A percentile compares a stretch with the other conserved stretches of the same genome.
These are phyloP conservation scores for Zygnema cylindricum DNA, from an alignment of 139 green algal genomes.

Conservation along the genomic window DNA sequence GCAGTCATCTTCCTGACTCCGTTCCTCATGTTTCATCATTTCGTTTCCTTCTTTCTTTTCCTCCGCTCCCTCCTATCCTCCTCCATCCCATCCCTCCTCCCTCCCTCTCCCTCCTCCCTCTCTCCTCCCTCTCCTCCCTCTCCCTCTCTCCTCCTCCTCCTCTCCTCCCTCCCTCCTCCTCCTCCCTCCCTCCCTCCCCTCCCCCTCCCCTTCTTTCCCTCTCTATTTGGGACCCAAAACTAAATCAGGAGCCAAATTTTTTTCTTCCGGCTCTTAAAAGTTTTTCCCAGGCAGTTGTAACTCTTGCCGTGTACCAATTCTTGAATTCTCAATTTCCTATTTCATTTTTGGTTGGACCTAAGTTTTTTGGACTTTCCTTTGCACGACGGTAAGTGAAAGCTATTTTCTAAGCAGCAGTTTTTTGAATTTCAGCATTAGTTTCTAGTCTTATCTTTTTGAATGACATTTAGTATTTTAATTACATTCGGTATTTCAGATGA, in stretches of 20 bases:
- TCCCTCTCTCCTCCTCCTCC: not conserved
- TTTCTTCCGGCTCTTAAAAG: not conserved
- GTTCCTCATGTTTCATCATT: not conserved
- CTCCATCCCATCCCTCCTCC: too few species aligned
- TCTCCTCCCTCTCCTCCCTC: not conserved
- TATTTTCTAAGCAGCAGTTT: not conserved
- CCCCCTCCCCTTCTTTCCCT: not conserved
- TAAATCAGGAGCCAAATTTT: too few species aligned
- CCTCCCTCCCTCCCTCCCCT: not conserved
- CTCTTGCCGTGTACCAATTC: slow-evolving; percentile 32
- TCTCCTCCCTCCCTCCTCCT: not conserved
- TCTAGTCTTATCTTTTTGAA: not conserved
- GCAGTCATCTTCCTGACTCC: not conserved
- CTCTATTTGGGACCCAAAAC: not conserved
- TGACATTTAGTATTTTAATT: not conserved
- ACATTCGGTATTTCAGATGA: not conserved
- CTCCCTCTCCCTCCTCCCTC: not conserved
- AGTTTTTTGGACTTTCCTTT: not conserved
- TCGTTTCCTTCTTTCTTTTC: not conserved
- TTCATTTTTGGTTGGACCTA: not conserved
- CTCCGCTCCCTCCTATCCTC: too few species aligned
- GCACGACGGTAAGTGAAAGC: not conserved
- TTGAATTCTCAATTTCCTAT: not conserved
- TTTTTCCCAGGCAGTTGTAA: slow-evolving; percentile 13
- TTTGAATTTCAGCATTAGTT: not conserved